Evolutionary conservation across 345 rosid species (phyloP), one percentile per base, ranked within the genome.

Genomic region (Noccaea caerulescens): DNA sequence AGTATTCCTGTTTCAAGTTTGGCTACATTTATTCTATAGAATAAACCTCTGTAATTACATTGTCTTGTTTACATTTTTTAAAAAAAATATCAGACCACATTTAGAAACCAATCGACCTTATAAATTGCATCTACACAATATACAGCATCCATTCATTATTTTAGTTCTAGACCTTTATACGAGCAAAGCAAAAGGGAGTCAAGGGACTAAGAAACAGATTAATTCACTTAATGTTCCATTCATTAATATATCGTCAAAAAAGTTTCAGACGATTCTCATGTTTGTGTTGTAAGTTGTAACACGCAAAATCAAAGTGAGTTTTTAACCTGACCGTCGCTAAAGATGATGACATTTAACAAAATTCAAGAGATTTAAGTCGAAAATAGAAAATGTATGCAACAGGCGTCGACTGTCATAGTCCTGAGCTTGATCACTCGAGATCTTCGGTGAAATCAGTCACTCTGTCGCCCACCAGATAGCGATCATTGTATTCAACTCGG

Each of bases 41-140:
- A 71, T 41, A 56, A 58, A 71, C 43, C 61, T 61, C 44, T 73
- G 77, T 73, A 66, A 66, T 52, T 49, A 72, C 72, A 32, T 41
- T 16, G 18, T 16, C 18, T 16, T 16, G 18, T 16, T 16, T 16
- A 16, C 0, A 16, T 16, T 16, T 16, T 16, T 16, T 0, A 16
- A 16, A 16, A 37, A 9, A 10, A 10, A 6, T 10, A 16, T n/a
- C 45, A 16, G 50, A 25, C 27, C 57, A 55, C 50, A 46, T 23
- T 54, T 45, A 36, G 39, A 63, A 36, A 55, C 50, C 36, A 44
- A 46, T 14, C 69, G 8, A 54, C 12, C 18, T 44, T 33, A 5
- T 45, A 46, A 32, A 55, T 44, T 68, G 54, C 71, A 10, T 25
- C 25, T 39, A 50, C 37, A 11, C 58, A 37, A 51, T 37, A 27